Base-by-base conservation (phyloP, 176 grass and related monocot genomes). In the Phragmites australis region DNA sequence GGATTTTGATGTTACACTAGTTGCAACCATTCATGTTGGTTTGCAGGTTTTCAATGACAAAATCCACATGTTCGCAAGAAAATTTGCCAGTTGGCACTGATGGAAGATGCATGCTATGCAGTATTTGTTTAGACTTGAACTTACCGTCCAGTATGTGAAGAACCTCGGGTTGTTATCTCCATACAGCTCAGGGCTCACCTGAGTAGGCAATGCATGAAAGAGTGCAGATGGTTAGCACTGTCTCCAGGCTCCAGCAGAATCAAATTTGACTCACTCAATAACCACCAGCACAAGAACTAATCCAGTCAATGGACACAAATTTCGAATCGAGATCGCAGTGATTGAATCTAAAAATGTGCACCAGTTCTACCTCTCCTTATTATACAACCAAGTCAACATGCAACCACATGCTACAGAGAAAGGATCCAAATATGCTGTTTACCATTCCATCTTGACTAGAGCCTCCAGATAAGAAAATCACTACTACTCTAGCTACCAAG, bases 131-230 rank as follows among this genome's bases (percentile, higher is more conserved):
- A 16, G 79, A 55, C 19, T 46, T 31, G n/a, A 19, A 73, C 81
- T 86, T 89, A 99, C 96, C 22, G 96, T 99, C 96, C 96, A 99
- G 70, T 99, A 99, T 0, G 96, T 99, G 96, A 99, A 99, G 92
- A 99, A 95, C 17, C 96, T 91, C 0, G 93, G 88, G 32, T 79
- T 88, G 84, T 78, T 82, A 72, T 99, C 96, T 32, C 96, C 96
- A n/a, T 99, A 99, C 3, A 95, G 79, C 56, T 99, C 70, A 56
- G 96, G 96, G 82, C 96, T 99, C 64, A 93, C 88, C 96, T 99
- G 65, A 51, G 82, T 67, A 66, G 77, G 66, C 29, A 72, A 79
- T 39, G 31, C 15, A 50, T 49, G 6, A 34, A 66, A 48, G 10
- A 65, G 30, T 31, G 60, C 55, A 82, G 1, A 41, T 30, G 57